Evolutionary conservation across 495 filamentous ascomycete species (phyloP).

Genomic region (Penicillium coprophilum): DNA sequence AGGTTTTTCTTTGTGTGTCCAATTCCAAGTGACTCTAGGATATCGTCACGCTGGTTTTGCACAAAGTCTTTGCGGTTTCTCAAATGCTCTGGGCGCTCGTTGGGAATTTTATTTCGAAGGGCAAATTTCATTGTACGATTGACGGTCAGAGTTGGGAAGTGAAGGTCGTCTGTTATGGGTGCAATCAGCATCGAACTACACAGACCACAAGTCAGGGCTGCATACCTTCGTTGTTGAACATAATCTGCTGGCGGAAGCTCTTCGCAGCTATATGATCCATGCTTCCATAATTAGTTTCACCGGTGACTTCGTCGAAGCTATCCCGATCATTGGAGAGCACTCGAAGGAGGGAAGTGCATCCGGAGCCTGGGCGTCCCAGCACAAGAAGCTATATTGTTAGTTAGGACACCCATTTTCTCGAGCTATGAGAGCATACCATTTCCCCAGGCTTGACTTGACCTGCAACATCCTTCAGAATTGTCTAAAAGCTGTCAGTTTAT

Average conservation of each 20-base stretch:
- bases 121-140: conserved; percentile 84
- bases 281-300: conserved; percentile 35
- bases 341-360: conserved; percentile 44
- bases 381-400: conserved; percentile 37
- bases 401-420: background rate
- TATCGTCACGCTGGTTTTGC: conserved; percentile 66
- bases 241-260: conserved; percentile 41
- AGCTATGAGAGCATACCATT: conserved; percentile 30
- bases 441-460: conserved; percentile 43
- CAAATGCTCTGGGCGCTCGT: conserved; percentile 60
- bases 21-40: conserved; percentile 76
- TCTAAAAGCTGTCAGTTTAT: conserved; percentile 18
- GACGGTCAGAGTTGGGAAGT: conserved; percentile 78
- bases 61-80: conserved; percentile 51
- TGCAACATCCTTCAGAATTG: conserved; percentile 38
- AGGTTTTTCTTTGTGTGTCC: conserved; percentile 73
- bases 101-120: conserved; percentile 63
- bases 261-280: conserved; percentile 37
- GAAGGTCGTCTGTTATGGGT: conserved; percentile 57
- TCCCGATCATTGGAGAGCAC: conserved; percentile 41
- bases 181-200: conserved; percentile 40
- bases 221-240: conserved; percentile 44
- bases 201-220: background rate
- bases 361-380: conserved; percentile 45
- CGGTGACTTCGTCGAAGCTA: conserved; percentile 36